Conservation (phyloP, 2,329 filamentous ascomycete species). For the Diaporthe humulicola region DNA sequence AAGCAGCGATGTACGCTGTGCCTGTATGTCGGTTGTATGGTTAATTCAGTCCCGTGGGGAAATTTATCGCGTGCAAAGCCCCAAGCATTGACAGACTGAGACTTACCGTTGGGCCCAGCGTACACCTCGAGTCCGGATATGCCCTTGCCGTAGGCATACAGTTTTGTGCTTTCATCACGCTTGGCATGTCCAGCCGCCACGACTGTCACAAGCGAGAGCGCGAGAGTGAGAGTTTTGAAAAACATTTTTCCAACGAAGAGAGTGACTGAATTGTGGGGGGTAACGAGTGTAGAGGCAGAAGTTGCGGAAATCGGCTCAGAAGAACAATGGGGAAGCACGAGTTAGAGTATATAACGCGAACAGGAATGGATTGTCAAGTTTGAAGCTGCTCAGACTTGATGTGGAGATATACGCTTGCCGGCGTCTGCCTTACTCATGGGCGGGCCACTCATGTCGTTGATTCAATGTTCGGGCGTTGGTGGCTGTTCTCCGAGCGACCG, state of each 20-base stretch:
- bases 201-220: conserved; percentile 27
- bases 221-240: conserved; percentile 24
- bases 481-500: neutral
- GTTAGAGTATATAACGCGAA: conserved; percentile 16
- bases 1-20: conserved; percentile 26
- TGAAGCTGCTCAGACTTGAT: neutral
- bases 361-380: neutral
- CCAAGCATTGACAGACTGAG: no score
- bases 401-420: conserved; percentile 5
- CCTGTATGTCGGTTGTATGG: neutral
- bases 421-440: neutral
- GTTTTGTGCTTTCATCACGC: conserved; percentile 14
- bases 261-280: neutral
- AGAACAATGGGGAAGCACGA: neutral
- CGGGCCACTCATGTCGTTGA: neutral
- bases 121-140: conserved; percentile 33
- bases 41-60: neutral
- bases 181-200: conserved; percentile 27
- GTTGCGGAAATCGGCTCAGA: neutral
- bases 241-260: conserved; percentile 23
- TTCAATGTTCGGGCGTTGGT: neutral
- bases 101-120: conserved; percentile 27
- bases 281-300: conserved; percentile 15
- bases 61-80: neutral
- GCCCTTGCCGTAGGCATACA: conserved; percentile 37